Percentiles rank a stretch among this genome's conserved stretches.
Conservation (phyloP, 1,284 basidiomycete genomes). For the Cutaneotrichosporon cyanovorans region DNA sequence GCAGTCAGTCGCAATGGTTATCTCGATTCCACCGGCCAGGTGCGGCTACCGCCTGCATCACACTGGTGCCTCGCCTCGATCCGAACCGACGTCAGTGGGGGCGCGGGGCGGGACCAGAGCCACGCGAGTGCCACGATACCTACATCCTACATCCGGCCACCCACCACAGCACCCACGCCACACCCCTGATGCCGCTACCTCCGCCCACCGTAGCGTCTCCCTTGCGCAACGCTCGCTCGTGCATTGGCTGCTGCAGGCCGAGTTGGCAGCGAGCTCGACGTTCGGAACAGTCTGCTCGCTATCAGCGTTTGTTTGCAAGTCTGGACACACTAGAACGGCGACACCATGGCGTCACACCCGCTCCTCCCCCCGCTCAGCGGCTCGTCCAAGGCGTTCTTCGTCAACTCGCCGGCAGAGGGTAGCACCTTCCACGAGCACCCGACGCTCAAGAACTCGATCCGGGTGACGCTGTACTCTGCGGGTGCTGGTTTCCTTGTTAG, state of each 20-base stretch:
- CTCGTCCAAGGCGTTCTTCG: conserved; percentile 26
- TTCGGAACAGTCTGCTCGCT: conserved; percentile 5
- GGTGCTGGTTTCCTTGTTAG: conserved; percentile 70
- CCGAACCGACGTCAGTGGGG: conserved; percentile 6
- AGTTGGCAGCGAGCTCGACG: conserved; percentile 4
- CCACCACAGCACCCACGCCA: neutral
- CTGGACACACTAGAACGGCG: no score
- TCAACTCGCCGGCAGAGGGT: conserved; percentile 32
- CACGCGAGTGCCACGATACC: no score
- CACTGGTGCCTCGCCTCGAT: no score
- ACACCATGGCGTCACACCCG: conserved; percentile 26
- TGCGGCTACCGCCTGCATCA: no score
- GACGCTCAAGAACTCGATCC: conserved; percentile 49
- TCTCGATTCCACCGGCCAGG: no score
- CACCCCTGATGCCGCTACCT: conserved; percentile 9
- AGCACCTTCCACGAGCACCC: conserved; percentile 36
- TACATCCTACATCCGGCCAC: no score
- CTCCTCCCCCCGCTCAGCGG: conserved; percentile 32
- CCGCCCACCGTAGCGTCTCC: neutral
- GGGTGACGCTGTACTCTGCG: conserved; percentile 60
- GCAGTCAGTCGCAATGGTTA: no score
- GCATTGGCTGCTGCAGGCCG: conserved; percentile 13
- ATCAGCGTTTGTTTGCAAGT: no score
- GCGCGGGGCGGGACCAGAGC: no score
- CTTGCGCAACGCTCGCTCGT: neutral